Percentiles rank a stretch among this genome's conserved stretches.
Evolutionary conservation across 257 asterid genomes (phyloP).

Genomic region (Solanum etuberosum): DNA sequence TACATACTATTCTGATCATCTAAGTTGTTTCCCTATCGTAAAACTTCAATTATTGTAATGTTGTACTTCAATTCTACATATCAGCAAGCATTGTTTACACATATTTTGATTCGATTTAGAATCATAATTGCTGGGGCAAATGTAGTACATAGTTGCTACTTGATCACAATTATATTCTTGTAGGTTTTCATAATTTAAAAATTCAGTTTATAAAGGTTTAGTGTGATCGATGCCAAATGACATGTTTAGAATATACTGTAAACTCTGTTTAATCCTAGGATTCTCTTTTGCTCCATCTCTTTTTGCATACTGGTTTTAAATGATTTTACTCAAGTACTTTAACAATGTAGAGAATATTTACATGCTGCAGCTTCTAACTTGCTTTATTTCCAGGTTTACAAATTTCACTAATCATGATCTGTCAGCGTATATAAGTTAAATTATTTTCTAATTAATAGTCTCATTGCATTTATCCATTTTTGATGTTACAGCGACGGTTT

Average conservation of each 20-base stretch:
- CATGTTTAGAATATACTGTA: not conserved
- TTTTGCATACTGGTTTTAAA: not conserved
- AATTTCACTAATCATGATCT: not conserved
- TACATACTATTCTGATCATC: not conserved
- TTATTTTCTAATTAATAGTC: not conserved
- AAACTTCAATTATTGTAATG: not conserved
- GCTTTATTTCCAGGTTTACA: not conserved
- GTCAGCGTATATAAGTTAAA: not conserved
- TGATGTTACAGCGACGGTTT: slow-evolving; percentile 59
- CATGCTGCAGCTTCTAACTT: not conserved
- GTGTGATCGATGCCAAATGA: not conserved
- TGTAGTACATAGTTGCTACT: not conserved
- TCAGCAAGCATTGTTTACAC: not conserved
- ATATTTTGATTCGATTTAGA: not conserved
- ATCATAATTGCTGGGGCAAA: not conserved
- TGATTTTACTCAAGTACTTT: not conserved
- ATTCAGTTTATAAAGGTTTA: too few species aligned
- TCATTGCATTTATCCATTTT: not conserved
- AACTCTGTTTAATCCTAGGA: not conserved
- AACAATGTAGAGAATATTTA: not conserved
- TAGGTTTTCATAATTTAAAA: too few species aligned
- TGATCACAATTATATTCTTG: too few species aligned
- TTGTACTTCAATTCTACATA: not conserved
- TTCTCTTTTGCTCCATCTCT: not conserved
- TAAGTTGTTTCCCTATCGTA: not conserved